phyloP scores from a whole-genome alignment of 192 early-diverging fungal genomes.

The Neocallimastix lanati region DNA sequence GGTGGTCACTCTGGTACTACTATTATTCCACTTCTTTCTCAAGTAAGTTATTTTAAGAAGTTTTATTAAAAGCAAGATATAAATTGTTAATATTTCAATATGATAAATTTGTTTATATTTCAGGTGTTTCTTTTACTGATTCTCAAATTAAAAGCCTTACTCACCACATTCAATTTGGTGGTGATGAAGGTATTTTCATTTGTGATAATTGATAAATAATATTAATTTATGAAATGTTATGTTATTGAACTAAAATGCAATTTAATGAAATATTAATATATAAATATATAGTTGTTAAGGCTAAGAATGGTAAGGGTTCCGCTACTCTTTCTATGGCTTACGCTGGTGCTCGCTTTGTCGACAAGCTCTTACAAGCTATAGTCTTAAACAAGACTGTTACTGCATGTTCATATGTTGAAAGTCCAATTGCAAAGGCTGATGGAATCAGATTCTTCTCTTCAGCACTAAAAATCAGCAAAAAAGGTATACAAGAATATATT shows the following conservation, averaged over 20 bases:
- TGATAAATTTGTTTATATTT: too few species aligned
- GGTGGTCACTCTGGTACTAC: constrained; percentile 52
- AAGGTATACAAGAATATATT: constrained; percentile 31
- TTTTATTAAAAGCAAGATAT: too few species aligned
- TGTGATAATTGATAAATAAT: too few species aligned
- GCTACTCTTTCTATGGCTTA: constrained; percentile 46
- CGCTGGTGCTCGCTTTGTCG: constrained; percentile 36
- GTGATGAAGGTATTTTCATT: constrained; percentile 39
- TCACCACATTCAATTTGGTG: constrained; percentile 45
- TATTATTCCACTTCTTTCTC: constrained; percentile 39
- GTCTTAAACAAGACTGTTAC: constrained; percentile 29
- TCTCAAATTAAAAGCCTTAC: constrained; percentile 28
- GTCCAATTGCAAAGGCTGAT: constrained; percentile 20
- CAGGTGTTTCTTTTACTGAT: constrained; percentile 19
- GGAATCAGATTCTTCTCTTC: constrained; percentile 41
- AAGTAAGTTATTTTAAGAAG: too few species aligned
- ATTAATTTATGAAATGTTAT: too few species aligned
- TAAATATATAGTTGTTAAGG: constrained; percentile 41
- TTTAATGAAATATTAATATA: too few species aligned
- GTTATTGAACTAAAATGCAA: too few species aligned
- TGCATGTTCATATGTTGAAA: constrained; percentile 38
- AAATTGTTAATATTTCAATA: too few species aligned
- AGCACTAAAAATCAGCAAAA: constrained; percentile 31
- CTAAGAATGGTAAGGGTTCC: constrained; percentile 40
- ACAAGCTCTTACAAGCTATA: constrained; percentile 26